Percentiles rank a stretch among this genome's conserved stretches.
These are phyloP conservation scores for Rhipidocladum racemiflorum DNA, from an alignment of 176 grass and related monocot genomes.

Conservation along the genomic window DNA sequence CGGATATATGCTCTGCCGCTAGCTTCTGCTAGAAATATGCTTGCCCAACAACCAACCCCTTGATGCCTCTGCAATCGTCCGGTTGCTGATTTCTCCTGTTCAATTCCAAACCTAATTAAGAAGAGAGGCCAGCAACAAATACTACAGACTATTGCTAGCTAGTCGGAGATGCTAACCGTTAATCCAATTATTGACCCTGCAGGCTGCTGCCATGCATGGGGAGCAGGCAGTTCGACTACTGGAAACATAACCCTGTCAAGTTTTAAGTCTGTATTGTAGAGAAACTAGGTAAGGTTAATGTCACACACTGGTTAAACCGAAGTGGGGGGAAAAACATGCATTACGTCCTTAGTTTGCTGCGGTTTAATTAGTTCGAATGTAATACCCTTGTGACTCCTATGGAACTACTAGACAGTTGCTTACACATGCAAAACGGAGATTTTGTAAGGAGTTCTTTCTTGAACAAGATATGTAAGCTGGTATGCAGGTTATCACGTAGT, in stretches of 20 bases:
- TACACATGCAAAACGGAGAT: not conserved
- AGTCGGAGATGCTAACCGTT: not conserved
- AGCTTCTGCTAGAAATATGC: not conserved
- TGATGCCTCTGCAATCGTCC: not conserved
- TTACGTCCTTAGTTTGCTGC: too few species aligned
- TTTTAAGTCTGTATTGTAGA: not conserved
- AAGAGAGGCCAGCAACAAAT: not conserved
- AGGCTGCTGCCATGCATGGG: not conserved
- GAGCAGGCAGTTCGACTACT: not conserved
- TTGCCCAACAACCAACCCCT: not conserved
- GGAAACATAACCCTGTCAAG: not conserved
- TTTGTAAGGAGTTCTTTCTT: too few species aligned
- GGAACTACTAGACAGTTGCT: not conserved
- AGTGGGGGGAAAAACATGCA: not conserved
- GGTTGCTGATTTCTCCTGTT: not conserved
- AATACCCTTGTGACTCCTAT: not conserved
- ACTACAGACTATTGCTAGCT: not conserved
- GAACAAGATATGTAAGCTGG: not conserved
- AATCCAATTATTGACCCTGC: not conserved
- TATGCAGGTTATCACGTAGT: not conserved
- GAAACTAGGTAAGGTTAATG: not conserved
- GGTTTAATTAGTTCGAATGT: too few species aligned
- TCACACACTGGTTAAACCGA: not conserved
- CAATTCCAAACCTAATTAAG: not conserved
- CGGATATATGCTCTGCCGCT: not conserved